These are phyloP conservation scores for Batkoa obscura DNA, from an alignment of 371 early-diverging fungal genomes.

Conservation along the genomic window DNA sequence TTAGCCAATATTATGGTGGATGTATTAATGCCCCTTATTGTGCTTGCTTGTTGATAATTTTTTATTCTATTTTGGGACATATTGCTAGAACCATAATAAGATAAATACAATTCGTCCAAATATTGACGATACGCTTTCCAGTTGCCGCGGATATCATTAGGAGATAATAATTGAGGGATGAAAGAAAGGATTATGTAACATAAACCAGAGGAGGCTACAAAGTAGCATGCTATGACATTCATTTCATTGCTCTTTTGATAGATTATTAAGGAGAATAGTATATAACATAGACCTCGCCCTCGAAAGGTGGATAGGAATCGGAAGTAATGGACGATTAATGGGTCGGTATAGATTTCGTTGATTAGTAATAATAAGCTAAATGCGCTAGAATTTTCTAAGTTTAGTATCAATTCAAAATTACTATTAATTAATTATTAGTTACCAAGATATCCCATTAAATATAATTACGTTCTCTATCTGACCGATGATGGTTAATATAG, in stretches of 20 bases:
- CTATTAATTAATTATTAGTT: background rate
- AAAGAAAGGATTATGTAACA: background rate
- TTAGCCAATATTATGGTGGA: too few relatives aligned
- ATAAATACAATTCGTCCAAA: background rate
- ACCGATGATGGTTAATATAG: background rate
- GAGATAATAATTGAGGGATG: slow-evolving; percentile 1
- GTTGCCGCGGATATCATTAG: background rate
- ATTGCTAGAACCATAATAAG: slow-evolving; percentile 22
- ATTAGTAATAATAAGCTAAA: background rate
- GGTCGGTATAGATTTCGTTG: background rate
- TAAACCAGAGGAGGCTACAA: background rate
- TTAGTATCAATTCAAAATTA: too few relatives aligned
- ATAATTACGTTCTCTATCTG: background rate
- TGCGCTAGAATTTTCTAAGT: background rate
- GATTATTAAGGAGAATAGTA: slow-evolving; percentile 1
- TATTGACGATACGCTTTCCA: slow-evolving; percentile 1
- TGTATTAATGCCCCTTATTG: too few relatives aligned
- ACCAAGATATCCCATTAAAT: background rate
- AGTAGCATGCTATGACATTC: background rate
- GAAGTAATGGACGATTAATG: background rate
- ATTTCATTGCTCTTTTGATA: background rate
- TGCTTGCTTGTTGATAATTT: too few relatives aligned
- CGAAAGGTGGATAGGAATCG: background rate
- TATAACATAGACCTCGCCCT: background rate
- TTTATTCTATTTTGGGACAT: slow-evolving; percentile 22